These are phyloP conservation scores for Colletotrichum sp. DNA, from an alignment of 2,329 filamentous ascomycete species.

Conservation along the genomic window DNA sequence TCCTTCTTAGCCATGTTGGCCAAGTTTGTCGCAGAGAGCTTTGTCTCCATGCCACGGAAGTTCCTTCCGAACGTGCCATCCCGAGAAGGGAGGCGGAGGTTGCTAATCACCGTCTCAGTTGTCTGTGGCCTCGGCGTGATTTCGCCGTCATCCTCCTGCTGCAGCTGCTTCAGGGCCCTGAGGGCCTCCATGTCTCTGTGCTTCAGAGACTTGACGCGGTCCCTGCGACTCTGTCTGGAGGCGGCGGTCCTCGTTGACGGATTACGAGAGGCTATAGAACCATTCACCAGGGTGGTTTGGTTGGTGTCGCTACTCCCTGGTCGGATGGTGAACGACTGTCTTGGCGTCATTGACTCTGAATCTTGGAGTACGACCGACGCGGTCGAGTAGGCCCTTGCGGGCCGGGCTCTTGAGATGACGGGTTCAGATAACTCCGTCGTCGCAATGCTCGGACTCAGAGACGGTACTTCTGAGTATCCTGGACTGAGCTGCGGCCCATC, in stretches of 20 bases:
- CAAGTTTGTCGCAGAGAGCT: slow-evolving; percentile 13
- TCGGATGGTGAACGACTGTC: slow-evolving; percentile 3
- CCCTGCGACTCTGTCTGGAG: slow-evolving; percentile 36
- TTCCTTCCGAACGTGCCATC: slow-evolving; percentile 11
- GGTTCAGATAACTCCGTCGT: slow-evolving; percentile 34
- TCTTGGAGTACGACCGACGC: slow-evolving; percentile 31
- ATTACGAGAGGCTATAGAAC: slow-evolving; percentile 12
- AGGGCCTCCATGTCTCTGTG: slow-evolving; percentile 41
- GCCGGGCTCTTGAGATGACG: slow-evolving; percentile 35
- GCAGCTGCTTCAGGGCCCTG: slow-evolving; percentile 30
- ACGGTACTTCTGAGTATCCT: slow-evolving; percentile 23
- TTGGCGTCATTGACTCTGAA: slow-evolving; percentile 2
- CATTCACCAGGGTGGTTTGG: slow-evolving; percentile 10
- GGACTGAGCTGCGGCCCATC: slow-evolving; percentile 12
- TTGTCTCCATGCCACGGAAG: not conserved
- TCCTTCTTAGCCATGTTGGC: slow-evolving; percentile 10
- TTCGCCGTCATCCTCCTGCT: slow-evolving; percentile 6
- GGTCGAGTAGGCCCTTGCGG: slow-evolving; percentile 31
- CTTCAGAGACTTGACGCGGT: slow-evolving; percentile 45
- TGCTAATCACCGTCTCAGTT: slow-evolving; percentile 17
- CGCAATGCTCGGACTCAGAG: slow-evolving; percentile 36
- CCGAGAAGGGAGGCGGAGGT: slow-evolving; percentile 18
- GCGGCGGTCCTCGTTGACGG: slow-evolving; percentile 7
- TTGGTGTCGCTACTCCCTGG: slow-evolving; percentile 12
- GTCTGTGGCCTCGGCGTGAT: slow-evolving; percentile 7